These are phyloP conservation scores for Glaciozyma martinii DNA, from an alignment of 768 basidiomycete species.

Conservation along the genomic window DNA sequence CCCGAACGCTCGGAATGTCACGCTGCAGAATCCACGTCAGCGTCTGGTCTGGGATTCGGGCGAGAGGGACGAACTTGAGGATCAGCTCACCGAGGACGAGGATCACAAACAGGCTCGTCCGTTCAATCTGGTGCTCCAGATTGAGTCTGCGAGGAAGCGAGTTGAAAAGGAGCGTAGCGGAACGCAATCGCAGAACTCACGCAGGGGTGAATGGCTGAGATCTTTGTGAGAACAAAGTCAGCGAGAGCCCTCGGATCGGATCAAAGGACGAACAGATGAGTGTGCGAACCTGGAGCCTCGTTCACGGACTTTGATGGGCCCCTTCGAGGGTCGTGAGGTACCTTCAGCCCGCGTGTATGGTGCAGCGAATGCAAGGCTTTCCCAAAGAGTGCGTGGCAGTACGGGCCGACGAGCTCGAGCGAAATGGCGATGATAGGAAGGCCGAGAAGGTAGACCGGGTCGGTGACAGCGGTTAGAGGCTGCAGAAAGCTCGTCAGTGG, in stretches of 20 bases:
- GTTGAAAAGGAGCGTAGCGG: background rate
- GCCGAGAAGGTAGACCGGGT: background rate
- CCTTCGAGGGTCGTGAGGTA: background rate
- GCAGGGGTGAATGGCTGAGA: too few relatives aligned
- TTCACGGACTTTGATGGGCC: background rate
- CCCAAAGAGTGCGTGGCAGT: background rate
- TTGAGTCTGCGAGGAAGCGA: background rate
- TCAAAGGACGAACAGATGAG: too few relatives aligned
- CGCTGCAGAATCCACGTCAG: background rate
- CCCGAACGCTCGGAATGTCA: slow-evolving; percentile 1
- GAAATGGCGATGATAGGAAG: background rate
- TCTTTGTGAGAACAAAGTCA: too few relatives aligned
- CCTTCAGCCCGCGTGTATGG: background rate
- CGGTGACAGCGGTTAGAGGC: background rate
- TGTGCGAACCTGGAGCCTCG: background rate
- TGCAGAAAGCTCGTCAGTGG: background rate
- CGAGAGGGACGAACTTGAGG: background rate
- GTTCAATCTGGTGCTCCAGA: slow-evolving; percentile 6
- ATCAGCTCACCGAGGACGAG: slow-evolving; percentile 14
- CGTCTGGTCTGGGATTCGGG: background rate
- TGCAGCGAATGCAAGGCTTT: background rate
- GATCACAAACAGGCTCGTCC: background rate
- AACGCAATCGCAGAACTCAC: background rate
- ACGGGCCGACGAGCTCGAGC: background rate
- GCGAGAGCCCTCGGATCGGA: too few relatives aligned